These are phyloP conservation scores for Suhomyces xylopsoci DNA, from an alignment of 805 yeast species.

Conservation along the genomic window DNA sequence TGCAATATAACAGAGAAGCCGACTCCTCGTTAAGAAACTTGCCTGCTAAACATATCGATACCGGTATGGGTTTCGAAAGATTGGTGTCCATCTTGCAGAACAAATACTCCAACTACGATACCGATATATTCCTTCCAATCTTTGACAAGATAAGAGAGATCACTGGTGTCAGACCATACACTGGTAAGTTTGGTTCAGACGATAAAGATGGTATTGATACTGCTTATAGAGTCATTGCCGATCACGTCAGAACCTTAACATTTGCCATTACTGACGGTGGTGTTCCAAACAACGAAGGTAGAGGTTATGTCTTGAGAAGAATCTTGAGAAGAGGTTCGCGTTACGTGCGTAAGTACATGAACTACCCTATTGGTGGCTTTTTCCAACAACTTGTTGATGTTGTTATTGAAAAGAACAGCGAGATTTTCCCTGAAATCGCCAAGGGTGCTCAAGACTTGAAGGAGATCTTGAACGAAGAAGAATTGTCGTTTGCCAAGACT, in stretches of 20 bases:
- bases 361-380: constrained; percentile 91
- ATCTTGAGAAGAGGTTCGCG: constrained; percentile 97
- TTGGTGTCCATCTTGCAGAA: constrained; percentile 91
- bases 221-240: constrained; percentile 97
- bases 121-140: constrained; percentile 92
- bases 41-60: constrained; percentile 95
- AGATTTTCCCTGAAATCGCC: constrained; percentile 87
- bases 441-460: constrained; percentile 69
- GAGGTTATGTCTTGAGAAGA: constrained; percentile 97
- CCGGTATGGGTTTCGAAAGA: constrained; percentile 99
- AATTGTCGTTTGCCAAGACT: constrained; percentile 90
- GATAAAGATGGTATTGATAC: constrained; percentile 95
- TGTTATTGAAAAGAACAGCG: constrained; percentile 80
- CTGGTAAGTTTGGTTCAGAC: constrained; percentile 90
- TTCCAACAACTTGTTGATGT: constrained; percentile 92
- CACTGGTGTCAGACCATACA: constrained; percentile 87
- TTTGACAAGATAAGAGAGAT: constrained; percentile 85
- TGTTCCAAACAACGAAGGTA: constrained; percentile 98
- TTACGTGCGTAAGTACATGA: constrained; percentile 92
- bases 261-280: constrained; percentile 98
- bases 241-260: constrained; percentile 95
- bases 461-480: constrained; percentile 95
- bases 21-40: constrained; percentile 74
- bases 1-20: constrained; percentile 93
- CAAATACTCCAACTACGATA: constrained; percentile 90